Conservation (phyloP, 2,329 filamentous ascomycete genomes). For the Seiridium cupressi region DNA sequence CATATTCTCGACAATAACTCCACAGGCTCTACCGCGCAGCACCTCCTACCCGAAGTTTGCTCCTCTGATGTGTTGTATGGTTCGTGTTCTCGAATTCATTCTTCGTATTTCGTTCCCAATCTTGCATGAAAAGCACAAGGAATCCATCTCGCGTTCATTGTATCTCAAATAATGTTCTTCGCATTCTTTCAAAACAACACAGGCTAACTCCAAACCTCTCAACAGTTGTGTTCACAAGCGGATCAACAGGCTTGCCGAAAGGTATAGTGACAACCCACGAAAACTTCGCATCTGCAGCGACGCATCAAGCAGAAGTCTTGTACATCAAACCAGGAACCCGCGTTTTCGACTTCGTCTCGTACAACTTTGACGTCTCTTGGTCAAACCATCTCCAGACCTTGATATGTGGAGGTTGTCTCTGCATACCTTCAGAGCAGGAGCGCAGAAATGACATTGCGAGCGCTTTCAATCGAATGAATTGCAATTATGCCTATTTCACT, state of each 20-base stretch:
- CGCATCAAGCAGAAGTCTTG: background rate
- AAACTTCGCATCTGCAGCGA: background rate
- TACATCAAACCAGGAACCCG: conserved; percentile 49
- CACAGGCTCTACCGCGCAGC: background rate
- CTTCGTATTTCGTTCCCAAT: background rate
- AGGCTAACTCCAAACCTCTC: background rate
- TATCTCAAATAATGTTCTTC: background rate
- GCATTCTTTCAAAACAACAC: background rate
- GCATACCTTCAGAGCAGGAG: conserved; percentile 16
- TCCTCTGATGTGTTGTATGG: background rate
- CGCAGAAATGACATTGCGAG: background rate
- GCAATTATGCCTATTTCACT: background rate
- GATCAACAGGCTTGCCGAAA: background rate
- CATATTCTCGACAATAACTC: background rate
- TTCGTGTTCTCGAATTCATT: background rate
- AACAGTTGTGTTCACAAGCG: background rate
- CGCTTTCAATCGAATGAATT: background rate
- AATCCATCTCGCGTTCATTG: background rate
- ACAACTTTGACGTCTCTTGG: conserved; percentile 4
- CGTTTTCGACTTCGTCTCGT: conserved; percentile 6
- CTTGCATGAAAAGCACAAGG: background rate
- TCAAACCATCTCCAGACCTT: conserved; percentile 14
- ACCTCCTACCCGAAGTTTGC: background rate
- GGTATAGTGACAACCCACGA: background rate
- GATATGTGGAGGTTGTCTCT: conserved; percentile 26